phyloP scores from a whole-genome alignment of 2,329 filamentous ascomycete genomes.

The Exophiala dermatitidis region DNA sequence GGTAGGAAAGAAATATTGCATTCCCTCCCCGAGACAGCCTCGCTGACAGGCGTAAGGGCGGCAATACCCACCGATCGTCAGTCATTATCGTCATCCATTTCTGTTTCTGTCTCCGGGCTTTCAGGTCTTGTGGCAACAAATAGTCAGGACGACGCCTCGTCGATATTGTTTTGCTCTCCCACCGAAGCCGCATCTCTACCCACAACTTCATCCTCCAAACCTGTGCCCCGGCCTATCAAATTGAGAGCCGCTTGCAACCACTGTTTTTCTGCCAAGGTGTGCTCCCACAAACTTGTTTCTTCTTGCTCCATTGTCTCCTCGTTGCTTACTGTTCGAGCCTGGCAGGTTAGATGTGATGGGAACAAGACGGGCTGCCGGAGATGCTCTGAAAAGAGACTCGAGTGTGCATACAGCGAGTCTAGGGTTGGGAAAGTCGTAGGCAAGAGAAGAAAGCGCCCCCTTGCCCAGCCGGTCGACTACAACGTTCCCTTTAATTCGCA shows the following conservation, averaged over 20 bases:
- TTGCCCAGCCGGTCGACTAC: slow-evolving; percentile 18
- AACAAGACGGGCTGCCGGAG: slow-evolving; percentile 26
- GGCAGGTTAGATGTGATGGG: slow-evolving; percentile 27
- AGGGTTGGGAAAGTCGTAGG: slow-evolving; percentile 27
- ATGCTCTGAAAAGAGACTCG: slow-evolving; percentile 25
- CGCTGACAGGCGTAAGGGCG: slow-evolving; percentile 19
- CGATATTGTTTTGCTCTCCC: not conserved
- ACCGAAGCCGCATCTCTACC: slow-evolving; percentile 7
- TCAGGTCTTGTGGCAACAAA: not conserved
- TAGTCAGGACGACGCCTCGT: not conserved
- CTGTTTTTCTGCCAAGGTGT: slow-evolving; percentile 27
- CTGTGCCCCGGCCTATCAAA: slow-evolving; percentile 23
- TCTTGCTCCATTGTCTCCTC: slow-evolving; percentile 1
- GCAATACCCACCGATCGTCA: slow-evolving; percentile 3
- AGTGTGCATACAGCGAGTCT: slow-evolving; percentile 27
- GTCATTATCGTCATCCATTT: not conserved
- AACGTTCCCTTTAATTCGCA: slow-evolving; percentile 14
- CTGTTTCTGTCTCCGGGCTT: not conserved
- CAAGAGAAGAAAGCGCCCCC: slow-evolving; percentile 26
- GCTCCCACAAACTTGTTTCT: not conserved
- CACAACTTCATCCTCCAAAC: slow-evolving; percentile 8
- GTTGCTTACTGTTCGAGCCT: not conserved
- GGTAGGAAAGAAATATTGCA: slow-evolving; percentile 16
- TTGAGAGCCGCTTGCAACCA: slow-evolving; percentile 26
- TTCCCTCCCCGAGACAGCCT: slow-evolving; percentile 15